Conservation (phyloP, 106 monocot genomes). For the Platanthera guangdongensis region DNA sequence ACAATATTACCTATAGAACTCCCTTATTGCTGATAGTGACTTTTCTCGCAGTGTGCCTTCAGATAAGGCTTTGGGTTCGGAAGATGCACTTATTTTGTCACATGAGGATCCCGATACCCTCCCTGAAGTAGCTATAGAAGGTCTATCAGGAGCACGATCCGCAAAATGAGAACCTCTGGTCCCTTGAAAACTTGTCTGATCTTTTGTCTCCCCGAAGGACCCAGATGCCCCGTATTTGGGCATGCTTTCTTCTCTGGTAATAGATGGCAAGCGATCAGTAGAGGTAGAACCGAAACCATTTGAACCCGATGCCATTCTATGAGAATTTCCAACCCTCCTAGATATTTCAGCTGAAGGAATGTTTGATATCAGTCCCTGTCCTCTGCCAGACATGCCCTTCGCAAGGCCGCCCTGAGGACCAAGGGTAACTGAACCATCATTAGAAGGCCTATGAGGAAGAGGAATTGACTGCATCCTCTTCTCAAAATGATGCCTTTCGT, state of each 20-base stretch:
- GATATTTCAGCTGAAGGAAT: conserved; percentile 15
- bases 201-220: conserved; percentile 6
- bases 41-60: conserved; percentile 50
- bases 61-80: conserved; percentile 28
- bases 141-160: conserved; percentile 32
- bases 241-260: conserved; percentile 18
- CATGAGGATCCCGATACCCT: conserved; percentile 7
- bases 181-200: conserved; percentile 11
- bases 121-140: conserved; percentile 13
- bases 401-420: conserved; percentile 94
- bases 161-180: conserved; percentile 10
- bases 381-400: conserved; percentile 78
- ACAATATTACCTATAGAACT: conserved; percentile 69
- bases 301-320: conserved; percentile 28
- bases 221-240: conserved; percentile 19
- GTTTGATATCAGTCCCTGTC: conserved; percentile 40
- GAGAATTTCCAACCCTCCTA: conserved; percentile 12
- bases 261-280: conserved; percentile 4
- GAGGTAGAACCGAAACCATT: conserved; percentile 26
- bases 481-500: conserved; percentile 54
- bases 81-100: conserved; percentile 23
- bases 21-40: conserved; percentile 61
- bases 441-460: conserved; percentile 43
- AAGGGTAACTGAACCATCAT: conserved; percentile 67
- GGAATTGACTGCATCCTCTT: conserved; percentile 43